A percentile compares a stretch with the other conserved stretches of the same genome.
These are phyloP conservation scores for Panaeolus cyanescens DNA, from an alignment of 768 basidiomycete species.

Conservation along the genomic window DNA sequence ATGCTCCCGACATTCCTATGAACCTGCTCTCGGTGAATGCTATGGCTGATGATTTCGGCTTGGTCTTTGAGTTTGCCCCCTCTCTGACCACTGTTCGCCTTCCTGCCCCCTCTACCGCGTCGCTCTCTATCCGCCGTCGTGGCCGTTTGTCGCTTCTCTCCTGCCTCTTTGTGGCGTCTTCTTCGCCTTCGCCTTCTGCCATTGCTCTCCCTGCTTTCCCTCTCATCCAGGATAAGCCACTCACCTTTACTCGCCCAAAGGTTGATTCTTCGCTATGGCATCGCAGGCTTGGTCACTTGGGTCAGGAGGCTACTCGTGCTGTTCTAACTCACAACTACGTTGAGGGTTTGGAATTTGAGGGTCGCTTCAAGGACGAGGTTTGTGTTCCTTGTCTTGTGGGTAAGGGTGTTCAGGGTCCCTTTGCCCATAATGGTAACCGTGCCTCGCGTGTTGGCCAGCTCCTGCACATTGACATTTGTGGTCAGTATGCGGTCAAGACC, in stretches of 20 bases:
- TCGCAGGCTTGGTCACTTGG: constrained; percentile 10
- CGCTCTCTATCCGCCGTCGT: background rate
- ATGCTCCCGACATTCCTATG: constrained; percentile 7
- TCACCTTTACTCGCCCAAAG: constrained; percentile 7
- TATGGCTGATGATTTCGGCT: background rate
- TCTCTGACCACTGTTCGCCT: background rate
- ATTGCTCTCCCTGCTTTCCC: background rate
- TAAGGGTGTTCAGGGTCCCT: too few relatives aligned
- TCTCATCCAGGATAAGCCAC: constrained; percentile 5
- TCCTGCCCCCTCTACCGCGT: background rate
- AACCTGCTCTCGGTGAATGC: constrained; percentile 11
- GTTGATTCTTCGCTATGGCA: constrained; percentile 13
- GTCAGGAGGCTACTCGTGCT: constrained; percentile 5
- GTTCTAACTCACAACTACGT: too few relatives aligned
- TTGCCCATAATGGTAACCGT: background rate
- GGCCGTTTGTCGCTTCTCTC: background rate
- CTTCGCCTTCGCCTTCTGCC: background rate
- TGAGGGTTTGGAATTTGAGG: too few relatives aligned
- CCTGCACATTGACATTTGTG: constrained; percentile 24
- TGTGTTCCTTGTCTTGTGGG: too few relatives aligned
- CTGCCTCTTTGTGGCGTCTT: background rate
- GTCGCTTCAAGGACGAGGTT: too few relatives aligned
- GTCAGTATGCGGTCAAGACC: constrained; percentile 17
- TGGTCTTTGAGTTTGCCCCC: background rate
- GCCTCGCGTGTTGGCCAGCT: constrained; percentile 15